Conservation (phyloP, 805 yeast species). For the Pichia scutulata region DNA sequence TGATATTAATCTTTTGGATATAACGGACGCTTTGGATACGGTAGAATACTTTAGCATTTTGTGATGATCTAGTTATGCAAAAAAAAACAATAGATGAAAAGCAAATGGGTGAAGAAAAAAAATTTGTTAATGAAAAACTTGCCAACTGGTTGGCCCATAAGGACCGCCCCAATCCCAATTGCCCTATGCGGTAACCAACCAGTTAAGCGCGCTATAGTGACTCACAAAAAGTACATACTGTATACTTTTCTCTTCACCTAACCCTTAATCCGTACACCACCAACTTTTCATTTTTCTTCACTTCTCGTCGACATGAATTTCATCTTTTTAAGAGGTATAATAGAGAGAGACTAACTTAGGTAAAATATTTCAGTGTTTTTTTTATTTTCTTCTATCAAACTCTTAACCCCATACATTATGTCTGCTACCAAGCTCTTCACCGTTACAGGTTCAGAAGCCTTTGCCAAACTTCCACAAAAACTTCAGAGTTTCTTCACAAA, state of each 20-base stretch:
- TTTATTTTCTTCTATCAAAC: too few species aligned
- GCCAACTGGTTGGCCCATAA: neutral
- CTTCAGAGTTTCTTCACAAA: constrained; percentile 68
- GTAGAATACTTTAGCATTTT: neutral
- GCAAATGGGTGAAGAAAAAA: neutral
- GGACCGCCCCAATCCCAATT: neutral
- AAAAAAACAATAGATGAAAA: neutral
- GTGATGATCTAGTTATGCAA: neutral
- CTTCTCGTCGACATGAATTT: neutral
- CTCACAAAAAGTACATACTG: neutral
- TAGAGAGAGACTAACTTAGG: neutral
- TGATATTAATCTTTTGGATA: constrained; percentile 9
- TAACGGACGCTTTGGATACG: constrained; percentile 3
- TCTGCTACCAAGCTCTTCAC: constrained; percentile 18
- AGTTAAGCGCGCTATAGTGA: constrained; percentile 6
- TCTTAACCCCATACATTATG: neutral
- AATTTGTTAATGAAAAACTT: neutral
- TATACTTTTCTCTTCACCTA: too few species aligned
- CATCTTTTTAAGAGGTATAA: neutral
- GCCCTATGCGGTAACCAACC: neutral
- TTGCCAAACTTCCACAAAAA: constrained; percentile 52
- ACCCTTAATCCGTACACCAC: neutral
- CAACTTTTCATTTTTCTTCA: neutral
- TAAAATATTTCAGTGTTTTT: too few species aligned
- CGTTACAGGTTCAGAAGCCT: constrained; percentile 27